A percentile compares a stretch with the other conserved stretches of the same genome.
phyloP scores from a whole-genome alignment of 2,329 filamentous ascomycete genomes.

The Exophiala phaeomuriformis region DNA sequence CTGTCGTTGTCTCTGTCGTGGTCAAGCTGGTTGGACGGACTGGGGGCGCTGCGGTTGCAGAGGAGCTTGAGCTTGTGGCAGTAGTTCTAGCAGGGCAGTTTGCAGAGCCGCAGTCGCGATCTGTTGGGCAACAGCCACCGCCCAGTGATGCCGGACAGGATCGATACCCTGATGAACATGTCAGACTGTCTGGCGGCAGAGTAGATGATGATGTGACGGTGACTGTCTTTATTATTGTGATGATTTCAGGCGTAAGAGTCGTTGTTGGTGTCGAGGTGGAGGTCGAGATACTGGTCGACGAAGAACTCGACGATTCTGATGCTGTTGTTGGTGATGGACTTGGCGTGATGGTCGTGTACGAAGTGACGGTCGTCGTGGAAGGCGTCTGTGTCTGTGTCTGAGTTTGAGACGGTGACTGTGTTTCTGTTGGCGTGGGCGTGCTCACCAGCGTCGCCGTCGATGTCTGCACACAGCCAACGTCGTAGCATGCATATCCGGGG shows the following conservation, averaged over 20 bases:
- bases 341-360: constrained; percentile 24
- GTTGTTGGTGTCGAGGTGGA: constrained; percentile 24
- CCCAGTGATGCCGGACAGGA: constrained; percentile 42
- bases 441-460: constrained; percentile 26
- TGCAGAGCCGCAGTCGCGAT: constrained; percentile 38
- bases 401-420: no score
- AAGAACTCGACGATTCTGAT: neutral
- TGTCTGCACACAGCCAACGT: constrained; percentile 46
- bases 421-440: neutral
- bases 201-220: constrained; percentile 13
- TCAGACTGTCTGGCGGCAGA: constrained; percentile 30
- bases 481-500: constrained; percentile 52
- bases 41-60: constrained; percentile 31
- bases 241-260: constrained; percentile 9
- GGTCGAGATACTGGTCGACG: constrained; percentile 34
- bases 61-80: constrained; percentile 2
- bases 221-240: constrained; percentile 13
- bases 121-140: constrained; percentile 40
- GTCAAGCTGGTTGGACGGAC: constrained; percentile 34
- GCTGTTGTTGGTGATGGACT: constrained; percentile 15
- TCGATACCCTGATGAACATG: constrained; percentile 41
- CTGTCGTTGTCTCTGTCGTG: constrained; percentile 22
- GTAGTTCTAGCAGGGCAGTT: constrained; percentile 32
- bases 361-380: constrained; percentile 23
- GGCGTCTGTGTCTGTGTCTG: neutral